Evolutionary conservation across 2,329 filamentous ascomycete species (phyloP), one percentile per base, ranked within the genome.

Genomic region (Nigrospora oryzae): DNA sequence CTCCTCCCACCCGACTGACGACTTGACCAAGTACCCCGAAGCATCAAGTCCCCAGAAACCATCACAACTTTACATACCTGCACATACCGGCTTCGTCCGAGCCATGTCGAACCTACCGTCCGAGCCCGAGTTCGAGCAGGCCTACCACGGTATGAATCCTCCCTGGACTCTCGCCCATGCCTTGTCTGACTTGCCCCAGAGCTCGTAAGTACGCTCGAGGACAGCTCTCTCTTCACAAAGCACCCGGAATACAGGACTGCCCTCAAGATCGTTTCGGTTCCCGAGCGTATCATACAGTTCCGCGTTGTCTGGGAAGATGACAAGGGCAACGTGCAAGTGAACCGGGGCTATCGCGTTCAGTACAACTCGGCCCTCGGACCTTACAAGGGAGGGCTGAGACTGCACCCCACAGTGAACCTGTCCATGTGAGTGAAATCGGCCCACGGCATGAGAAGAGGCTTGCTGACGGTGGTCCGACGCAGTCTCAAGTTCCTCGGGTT

Each of bases 61-160:
- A 28, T 10, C 23, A 28, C 23, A 10, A 2, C 23, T 28, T 28
- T 10, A 7, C 23, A 28, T 28, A 28, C 23, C 23, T 2, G 8
- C 5, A 10, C 23, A 28, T 28, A 28, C 5, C 23, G 23, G 23
- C 23, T 7, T 5, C 23, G 23, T 10, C 23, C 10, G 5, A 6
- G 23, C 23, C 55, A 93, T 94, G 87, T 86, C 89, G 56, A 84
- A 93, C 75, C 77, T 93, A 61, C 81, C 87, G 43, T 72, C 74
- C 53, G 91, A 97, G 81, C 91, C 93, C 63, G 91, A 98, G 76
- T 97, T 97, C 75, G 83, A 96, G 82, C 91, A 97, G 81, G 91
- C 91, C 63, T 95, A 95, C 81, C 88, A 89, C 68, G 89, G 89
- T 94, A 73, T 62, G 76, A 15, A 33, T 38, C 36, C 14, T 35